phyloP scores from a whole-genome alignment of 345 rosid species.

The Draba incana region DNA sequence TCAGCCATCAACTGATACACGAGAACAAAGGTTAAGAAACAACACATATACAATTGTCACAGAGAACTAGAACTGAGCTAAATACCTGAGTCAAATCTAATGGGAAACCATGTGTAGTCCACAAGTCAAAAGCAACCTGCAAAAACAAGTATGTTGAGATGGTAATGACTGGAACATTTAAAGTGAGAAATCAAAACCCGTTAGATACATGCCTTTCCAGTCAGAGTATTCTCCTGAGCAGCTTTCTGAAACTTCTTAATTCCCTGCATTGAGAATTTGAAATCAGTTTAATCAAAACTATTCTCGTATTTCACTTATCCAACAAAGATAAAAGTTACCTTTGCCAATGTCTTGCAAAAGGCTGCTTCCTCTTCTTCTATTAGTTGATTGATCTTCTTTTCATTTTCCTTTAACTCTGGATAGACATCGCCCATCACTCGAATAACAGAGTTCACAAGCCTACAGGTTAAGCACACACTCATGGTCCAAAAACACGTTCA shows the following conservation, averaged over 20 bases:
- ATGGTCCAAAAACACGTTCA: no score
- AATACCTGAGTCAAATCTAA: not conserved
- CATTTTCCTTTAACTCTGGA: constrained; percentile 74
- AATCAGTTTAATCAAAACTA: constrained; percentile 31
- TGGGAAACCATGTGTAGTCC: not conserved
- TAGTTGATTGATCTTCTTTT: constrained; percentile 57
- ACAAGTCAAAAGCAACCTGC: constrained; percentile 67
- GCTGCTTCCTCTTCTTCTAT: constrained; percentile 75
- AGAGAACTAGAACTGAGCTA: not conserved
- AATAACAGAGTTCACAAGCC: constrained; percentile 69
- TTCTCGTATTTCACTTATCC: constrained; percentile 41
- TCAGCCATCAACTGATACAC: constrained; percentile 72
- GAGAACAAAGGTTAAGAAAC: not conserved
- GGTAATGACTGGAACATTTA: not conserved
- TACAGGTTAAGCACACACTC: constrained; percentile 41
- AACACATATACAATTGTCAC: not conserved
- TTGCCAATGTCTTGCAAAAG: constrained; percentile 77
- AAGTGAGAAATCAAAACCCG: no score
- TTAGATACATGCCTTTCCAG: constrained; percentile 57
- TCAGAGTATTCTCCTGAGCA: constrained; percentile 61
- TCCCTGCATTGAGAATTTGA: constrained; percentile 48
- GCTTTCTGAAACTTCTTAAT: constrained; percentile 84
- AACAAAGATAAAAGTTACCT: constrained; percentile 46
- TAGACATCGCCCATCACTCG: constrained; percentile 69
- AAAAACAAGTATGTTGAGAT: constrained; percentile 15